Evolutionary conservation across 257 asterid species (phyloP).

Genomic region (Solanum chilense): DNA sequence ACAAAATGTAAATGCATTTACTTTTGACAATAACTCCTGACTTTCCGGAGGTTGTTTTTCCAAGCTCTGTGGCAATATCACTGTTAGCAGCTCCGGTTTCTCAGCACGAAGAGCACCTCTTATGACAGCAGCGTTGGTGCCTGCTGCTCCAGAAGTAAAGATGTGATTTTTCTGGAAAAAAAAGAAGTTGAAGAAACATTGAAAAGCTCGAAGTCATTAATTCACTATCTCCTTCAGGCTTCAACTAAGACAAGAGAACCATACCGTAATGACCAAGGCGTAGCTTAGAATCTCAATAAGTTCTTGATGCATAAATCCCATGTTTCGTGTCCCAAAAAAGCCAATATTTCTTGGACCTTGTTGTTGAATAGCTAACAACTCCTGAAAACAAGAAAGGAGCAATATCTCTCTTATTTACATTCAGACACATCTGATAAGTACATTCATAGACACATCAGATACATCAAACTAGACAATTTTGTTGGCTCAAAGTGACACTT

Average conservation of each 20-base stretch:
- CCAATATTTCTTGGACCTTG: slow-evolving; percentile 95
- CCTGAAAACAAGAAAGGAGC: slow-evolving; percentile 28
- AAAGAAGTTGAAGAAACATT: neutral
- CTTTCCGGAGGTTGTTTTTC: slow-evolving; percentile 91
- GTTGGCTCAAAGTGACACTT: neutral
- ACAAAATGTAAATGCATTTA: slow-evolving; percentile 18
- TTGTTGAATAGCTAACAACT: slow-evolving; percentile 93
- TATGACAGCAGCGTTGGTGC: slow-evolving; percentile 97
- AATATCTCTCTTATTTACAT: neutral
- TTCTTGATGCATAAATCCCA: slow-evolving; percentile 99
- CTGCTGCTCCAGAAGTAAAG: slow-evolving; percentile 97
- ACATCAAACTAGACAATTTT: neutral
- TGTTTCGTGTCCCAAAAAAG: slow-evolving; percentile 93
- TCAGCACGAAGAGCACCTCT: slow-evolving; percentile 99
- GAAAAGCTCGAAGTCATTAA: neutral
- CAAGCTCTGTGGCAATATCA: slow-evolving; percentile 93
- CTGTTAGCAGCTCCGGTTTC: slow-evolving; percentile 86
- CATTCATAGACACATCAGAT: neutral
- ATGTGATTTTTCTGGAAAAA: slow-evolving; percentile 79
- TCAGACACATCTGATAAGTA: neutral
- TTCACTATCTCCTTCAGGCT: neutral
- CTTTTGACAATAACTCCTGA: slow-evolving; percentile 89
- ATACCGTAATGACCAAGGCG: slow-evolving; percentile 93
- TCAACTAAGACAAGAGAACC: neutral
- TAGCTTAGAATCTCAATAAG: slow-evolving; percentile 98